A percentile compares a stretch with the other conserved stretches of the same genome.
phyloP scores from a whole-genome alignment of 495 filamentous ascomycete genomes.

The Aspergillus sparsus region DNA sequence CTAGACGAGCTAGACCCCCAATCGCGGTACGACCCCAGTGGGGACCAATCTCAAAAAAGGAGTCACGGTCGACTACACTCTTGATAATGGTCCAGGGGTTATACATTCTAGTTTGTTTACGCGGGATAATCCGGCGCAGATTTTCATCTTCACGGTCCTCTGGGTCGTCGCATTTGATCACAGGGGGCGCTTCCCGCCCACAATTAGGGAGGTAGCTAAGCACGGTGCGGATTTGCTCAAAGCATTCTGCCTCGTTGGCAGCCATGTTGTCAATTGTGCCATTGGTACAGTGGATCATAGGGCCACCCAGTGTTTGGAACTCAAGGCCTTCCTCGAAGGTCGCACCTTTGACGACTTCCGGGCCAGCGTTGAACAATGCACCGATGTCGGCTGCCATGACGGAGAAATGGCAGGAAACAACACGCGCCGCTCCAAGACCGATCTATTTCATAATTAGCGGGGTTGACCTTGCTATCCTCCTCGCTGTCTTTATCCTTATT shows the following conservation, averaged over 20 bases:
- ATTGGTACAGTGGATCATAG: conserved; percentile 62
- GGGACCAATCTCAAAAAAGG: conserved; percentile 63
- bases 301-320: conserved; percentile 57
- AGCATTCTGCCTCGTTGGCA: conserved; percentile 58
- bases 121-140: conserved; percentile 58
- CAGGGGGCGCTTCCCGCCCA: conserved; percentile 54
- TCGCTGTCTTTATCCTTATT: background rate
- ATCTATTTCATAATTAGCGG: conserved; percentile 38
- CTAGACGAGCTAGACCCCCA: conserved; percentile 56
- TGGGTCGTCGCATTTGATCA: conserved; percentile 47
- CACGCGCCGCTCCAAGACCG: conserved; percentile 61
- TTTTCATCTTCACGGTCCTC: conserved; percentile 47
- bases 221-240: conserved; percentile 58
- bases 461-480: too few species aligned
- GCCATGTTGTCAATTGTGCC: conserved; percentile 67
- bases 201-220: conserved; percentile 58
- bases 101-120: conserved; percentile 61
- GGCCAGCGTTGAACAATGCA: conserved; percentile 63
- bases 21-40: conserved; percentile 64
- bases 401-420: conserved; percentile 62
- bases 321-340: conserved; percentile 62
- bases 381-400: conserved; percentile 67
- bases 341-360: conserved; percentile 60
- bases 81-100: conserved; percentile 56
- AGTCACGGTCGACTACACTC: conserved; percentile 54